These are phyloP conservation scores for Auricularia sp. DNA, from an alignment of 768 basidiomycete species.

Conservation along the genomic window DNA sequence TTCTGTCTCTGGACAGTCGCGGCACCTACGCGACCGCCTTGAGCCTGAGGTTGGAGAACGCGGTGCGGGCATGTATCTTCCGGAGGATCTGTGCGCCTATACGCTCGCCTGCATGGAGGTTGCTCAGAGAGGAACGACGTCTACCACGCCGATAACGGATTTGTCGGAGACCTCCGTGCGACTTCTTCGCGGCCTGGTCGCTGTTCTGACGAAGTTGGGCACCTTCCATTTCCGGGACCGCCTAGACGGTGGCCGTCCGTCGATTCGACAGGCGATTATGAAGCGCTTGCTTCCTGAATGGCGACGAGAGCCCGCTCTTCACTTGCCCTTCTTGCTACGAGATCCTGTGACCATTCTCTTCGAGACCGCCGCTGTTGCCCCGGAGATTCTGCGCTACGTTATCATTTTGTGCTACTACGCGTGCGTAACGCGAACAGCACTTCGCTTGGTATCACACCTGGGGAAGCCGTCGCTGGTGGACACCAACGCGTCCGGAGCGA, in stretches of 20 bases:
- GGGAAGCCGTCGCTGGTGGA: slow-evolving; percentile 45
- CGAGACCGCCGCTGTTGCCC: slow-evolving; percentile 83
- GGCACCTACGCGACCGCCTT: slow-evolving; percentile 67
- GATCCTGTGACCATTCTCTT: slow-evolving; percentile 86
- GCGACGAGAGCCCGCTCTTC: slow-evolving; percentile 76
- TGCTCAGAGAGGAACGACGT: slow-evolving; percentile 45
- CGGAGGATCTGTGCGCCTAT: slow-evolving; percentile 85
- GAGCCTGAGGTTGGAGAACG: slow-evolving; percentile 65
- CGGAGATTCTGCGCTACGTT: slow-evolving; percentile 82
- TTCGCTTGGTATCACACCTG: slow-evolving; percentile 75
- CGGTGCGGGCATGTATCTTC: slow-evolving; percentile 80
- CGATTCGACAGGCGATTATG: slow-evolving; percentile 75
- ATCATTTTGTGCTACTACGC: slow-evolving; percentile 87
- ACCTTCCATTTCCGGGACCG: slow-evolving; percentile 59
- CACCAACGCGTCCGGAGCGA: slow-evolving; percentile 33
- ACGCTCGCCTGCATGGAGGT: slow-evolving; percentile 78
- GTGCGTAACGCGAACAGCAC: slow-evolving; percentile 73
- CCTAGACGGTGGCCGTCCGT: slow-evolving; percentile 65
- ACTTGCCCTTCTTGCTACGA: slow-evolving; percentile 76
- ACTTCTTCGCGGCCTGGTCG: slow-evolving; percentile 68
- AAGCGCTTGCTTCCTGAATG: slow-evolving; percentile 87
- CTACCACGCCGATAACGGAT: slow-evolving; percentile 52
- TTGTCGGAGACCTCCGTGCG: slow-evolving; percentile 67
- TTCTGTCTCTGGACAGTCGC: slow-evolving; percentile 74
- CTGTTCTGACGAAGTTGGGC: slow-evolving; percentile 56